A percentile compares a stretch with the other conserved stretches of the same genome.
These are phyloP conservation scores for Teratosphaeria nubilosa DNA, from an alignment of 2,329 filamentous ascomycete species.

Conservation along the genomic window DNA sequence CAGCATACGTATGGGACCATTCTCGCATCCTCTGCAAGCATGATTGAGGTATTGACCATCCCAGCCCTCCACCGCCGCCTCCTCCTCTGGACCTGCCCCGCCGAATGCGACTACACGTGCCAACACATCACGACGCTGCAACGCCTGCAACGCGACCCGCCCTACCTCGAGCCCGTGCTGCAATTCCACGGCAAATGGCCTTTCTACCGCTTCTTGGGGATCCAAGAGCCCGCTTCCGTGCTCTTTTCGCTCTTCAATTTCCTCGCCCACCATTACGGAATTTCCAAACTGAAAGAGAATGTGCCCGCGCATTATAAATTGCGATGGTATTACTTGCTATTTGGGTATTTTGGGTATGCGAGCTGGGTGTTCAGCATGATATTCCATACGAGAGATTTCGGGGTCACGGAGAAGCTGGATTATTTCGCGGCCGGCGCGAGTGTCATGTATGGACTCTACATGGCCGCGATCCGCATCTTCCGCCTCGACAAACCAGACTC, in stretches of 20 bases:
- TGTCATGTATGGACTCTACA: constrained; percentile 86
- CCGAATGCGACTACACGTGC: constrained; percentile 96
- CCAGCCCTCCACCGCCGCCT: constrained; percentile 74
- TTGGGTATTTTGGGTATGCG: constrained; percentile 70
- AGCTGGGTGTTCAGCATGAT: constrained; percentile 84
- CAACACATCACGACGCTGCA: constrained; percentile 78
- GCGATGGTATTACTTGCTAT: constrained; percentile 66
- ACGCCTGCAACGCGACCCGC: constrained; percentile 55
- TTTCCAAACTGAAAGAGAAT: constrained; percentile 56
- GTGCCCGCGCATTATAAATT: constrained; percentile 68
- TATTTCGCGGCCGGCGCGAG: constrained; percentile 89
- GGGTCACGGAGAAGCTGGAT: constrained; percentile 81
- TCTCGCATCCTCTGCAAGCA: background rate
- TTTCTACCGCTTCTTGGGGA: constrained; percentile 78
- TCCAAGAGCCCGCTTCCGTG: constrained; percentile 91
- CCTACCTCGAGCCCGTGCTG: constrained; percentile 57
- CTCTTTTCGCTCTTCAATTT: constrained; percentile 90
- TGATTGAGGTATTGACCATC: background rate
- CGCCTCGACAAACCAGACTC: constrained; percentile 55
- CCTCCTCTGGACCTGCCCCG: constrained; percentile 81
- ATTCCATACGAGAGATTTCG: constrained; percentile 86
- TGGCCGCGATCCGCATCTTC: constrained; percentile 71
- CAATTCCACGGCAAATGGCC: constrained; percentile 99
- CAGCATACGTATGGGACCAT: constrained; percentile 55
- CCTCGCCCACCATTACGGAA: constrained; percentile 69